These are phyloP conservation scores for Aspergillus vadensis DNA, from an alignment of 2,329 filamentous ascomycete genomes.

Conservation along the genomic window DNA sequence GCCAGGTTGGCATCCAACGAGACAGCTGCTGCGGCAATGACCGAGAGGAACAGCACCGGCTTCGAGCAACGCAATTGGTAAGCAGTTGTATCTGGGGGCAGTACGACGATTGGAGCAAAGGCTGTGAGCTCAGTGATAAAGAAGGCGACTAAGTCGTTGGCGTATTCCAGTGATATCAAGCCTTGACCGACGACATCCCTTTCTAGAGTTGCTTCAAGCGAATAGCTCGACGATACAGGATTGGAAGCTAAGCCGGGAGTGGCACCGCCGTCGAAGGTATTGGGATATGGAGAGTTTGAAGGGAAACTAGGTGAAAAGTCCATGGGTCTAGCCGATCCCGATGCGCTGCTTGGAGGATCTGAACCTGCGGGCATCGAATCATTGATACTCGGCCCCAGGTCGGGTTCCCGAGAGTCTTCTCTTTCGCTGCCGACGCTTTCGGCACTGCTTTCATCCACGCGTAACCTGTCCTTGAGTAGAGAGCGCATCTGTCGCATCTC, in stretches of 20 bases:
- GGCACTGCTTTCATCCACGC: slow-evolving; percentile 29
- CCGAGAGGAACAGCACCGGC: slow-evolving; percentile 69
- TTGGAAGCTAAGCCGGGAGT: slow-evolving; percentile 25
- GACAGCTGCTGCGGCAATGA: slow-evolving; percentile 67
- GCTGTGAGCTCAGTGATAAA: slow-evolving; percentile 34
- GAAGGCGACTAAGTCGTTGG: slow-evolving; percentile 34
- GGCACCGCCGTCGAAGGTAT: slow-evolving; percentile 22
- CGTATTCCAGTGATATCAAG: slow-evolving; percentile 34
- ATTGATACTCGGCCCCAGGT: slow-evolving; percentile 25
- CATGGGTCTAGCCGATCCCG: slow-evolving; percentile 24
- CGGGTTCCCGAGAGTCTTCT: slow-evolving; percentile 25
- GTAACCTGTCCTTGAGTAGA: slow-evolving; percentile 35
- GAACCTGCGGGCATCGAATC: slow-evolving; percentile 22
- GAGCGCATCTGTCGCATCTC: slow-evolving; percentile 44
- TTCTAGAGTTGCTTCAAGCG: slow-evolving; percentile 19
- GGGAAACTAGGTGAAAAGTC: slow-evolving; percentile 30
- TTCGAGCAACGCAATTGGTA: slow-evolving; percentile 44
- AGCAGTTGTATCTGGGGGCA: slow-evolving; percentile 33
- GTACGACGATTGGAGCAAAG: slow-evolving; percentile 35
- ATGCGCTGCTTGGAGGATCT: slow-evolving; percentile 25
- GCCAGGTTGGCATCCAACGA: slow-evolving; percentile 52
- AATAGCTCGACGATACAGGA: slow-evolving; percentile 21
- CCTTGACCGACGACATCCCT: slow-evolving; percentile 37
- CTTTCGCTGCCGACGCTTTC: slow-evolving; percentile 32
- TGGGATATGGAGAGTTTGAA: slow-evolving; percentile 21